Evolutionary conservation across 352 stramenopile species (phyloP), one percentile per base, ranked within the genome.

Genomic region (Pythium coloratum): DNA sequence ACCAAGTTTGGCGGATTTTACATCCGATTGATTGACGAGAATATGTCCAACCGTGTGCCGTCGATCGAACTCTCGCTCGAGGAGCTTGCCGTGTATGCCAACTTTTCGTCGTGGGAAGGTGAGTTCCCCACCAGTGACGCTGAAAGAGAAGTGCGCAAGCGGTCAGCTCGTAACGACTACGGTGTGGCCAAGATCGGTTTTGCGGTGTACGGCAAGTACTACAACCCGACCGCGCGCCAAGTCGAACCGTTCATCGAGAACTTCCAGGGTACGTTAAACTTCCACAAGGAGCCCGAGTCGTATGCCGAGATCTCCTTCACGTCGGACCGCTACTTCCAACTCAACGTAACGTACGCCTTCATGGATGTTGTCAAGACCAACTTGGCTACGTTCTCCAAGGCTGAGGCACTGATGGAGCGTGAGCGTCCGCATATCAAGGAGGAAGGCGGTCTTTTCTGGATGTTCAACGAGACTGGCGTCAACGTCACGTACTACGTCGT

Each of bases 1-100:
- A 95, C 88, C 33, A 86, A 84, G 13, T 96, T 96, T 74, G 88
- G 88, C 12, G 88, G 88, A 0, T 95, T 96, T 65, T 96, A 95
- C 72, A 77, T 96, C 18, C 86, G 88, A 0, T 64, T 96, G 49
- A 89, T 95, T 55, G 88, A 96, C 65, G 84, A 94, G 30, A 91
- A 90, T 73, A 55, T 95, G 33, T 85, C 86, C 0, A 72, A 84
- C 55, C 83, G 84, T 28, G 62, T 88, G 8, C 82, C 88, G n/a
- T 85, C 86, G 14, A 76, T 96, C n/a, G 88, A 96, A 59, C 66
- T 83, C 32, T 94, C 82, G 16, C 55, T 92, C 18, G 88, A 95
- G 59, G 88, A 96, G 40, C 60, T 95, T 14, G 78, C 76, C 2
- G 77, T 96, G 53, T 90, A 92, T 47, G 78, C 77, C 0, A 93